Evolutionary conservation across 2,329 filamentous ascomycete genomes (phyloP), one percentile per base, ranked within the genome.

Genomic region (Botrytis squamosa): DNA sequence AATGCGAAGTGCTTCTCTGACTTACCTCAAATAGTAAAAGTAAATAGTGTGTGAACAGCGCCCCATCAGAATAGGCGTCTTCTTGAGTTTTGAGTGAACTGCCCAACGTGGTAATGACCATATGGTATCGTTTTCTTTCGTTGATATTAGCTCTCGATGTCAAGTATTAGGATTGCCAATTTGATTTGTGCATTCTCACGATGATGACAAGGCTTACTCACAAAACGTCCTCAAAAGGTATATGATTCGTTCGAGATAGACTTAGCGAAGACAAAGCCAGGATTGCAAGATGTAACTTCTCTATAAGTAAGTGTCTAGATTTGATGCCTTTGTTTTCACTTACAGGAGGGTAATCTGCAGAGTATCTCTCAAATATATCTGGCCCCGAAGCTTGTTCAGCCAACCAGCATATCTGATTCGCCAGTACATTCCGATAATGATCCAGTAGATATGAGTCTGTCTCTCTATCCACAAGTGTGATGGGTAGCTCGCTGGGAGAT

Each of bases 11-110:
- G 20, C 44, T 12, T 38, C 46, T 75, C 20, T 62, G 68, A 75
- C 82, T 80, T 74, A 88, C 85, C 81, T 89, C 88, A 77, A 89
- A 89, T 33, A 89, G 80, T 46, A 89, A 83, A 12, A 89, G 83
- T 6, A 89, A 75, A 88, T 72, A 88, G 78, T 89, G 87, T 2
- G 87, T 86, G 42, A 88, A 83, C 74, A 89, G 86, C 38, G 86
- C 83, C n/a, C 86, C 87, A 77, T 89, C 86, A 0, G 86, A 88
- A 29, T 85, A 83, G n/a, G 88, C 81, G 76, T 89, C 85, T 64
- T 86, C 82, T 20, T 84, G 81, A 60, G 82, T 85, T 38, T 82
- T 82, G 12, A 86, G 76, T 69, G 80, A 83, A 66, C 76, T 82
- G 72, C 86, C 83, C 4, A 88, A 80, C 4, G 84, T 84, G 14